Conservation (phyloP, 2,329 filamentous ascomycete genomes). For the Xylariaceae sp. region DNA sequence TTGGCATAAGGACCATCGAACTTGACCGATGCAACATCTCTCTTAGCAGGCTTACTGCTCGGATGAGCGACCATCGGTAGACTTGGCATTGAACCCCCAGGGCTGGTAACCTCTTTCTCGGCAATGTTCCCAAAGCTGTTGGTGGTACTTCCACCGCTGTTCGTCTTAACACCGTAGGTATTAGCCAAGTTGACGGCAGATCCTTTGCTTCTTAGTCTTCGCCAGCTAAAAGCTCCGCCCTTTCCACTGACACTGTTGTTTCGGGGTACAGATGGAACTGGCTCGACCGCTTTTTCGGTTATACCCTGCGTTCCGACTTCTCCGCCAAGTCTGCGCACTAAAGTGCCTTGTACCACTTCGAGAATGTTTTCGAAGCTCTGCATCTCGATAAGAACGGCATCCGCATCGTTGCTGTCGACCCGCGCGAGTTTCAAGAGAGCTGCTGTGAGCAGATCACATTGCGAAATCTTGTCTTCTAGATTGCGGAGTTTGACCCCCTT, state of each 20-base stretch:
- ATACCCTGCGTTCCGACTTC: constrained; percentile 80
- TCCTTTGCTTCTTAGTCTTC: constrained; percentile 85
- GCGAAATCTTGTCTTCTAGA: constrained; percentile 88
- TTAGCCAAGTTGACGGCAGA: constrained; percentile 62
- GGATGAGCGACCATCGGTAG: constrained; percentile 72
- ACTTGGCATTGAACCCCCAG: constrained; percentile 66
- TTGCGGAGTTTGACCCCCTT: constrained; percentile 90
- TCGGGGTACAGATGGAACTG: constrained; percentile 44
- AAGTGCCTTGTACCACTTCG: constrained; percentile 74
- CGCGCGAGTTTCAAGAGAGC: constrained; percentile 78
- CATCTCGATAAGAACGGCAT: constrained; percentile 92
- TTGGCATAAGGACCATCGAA: constrained; percentile 82
- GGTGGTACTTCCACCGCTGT: constrained; percentile 29
- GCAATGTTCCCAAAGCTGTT: constrained; percentile 28
- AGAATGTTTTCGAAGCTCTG: constrained; percentile 81
- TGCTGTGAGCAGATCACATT: constrained; percentile 87
- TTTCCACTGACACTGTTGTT: constrained; percentile 68
- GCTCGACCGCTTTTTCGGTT: constrained; percentile 41
- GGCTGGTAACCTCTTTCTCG: constrained; percentile 51
- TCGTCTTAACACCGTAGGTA: constrained; percentile 48
- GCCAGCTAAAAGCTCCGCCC: constrained; percentile 80
- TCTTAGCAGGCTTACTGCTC: constrained; percentile 66
- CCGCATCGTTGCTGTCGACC: constrained; percentile 86
- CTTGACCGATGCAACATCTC: constrained; percentile 64
- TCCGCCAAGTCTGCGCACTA: constrained; percentile 83